Evolutionary conservation across 805 yeast species (phyloP).

Genomic region (Nakazawaea molendinolei): DNA sequence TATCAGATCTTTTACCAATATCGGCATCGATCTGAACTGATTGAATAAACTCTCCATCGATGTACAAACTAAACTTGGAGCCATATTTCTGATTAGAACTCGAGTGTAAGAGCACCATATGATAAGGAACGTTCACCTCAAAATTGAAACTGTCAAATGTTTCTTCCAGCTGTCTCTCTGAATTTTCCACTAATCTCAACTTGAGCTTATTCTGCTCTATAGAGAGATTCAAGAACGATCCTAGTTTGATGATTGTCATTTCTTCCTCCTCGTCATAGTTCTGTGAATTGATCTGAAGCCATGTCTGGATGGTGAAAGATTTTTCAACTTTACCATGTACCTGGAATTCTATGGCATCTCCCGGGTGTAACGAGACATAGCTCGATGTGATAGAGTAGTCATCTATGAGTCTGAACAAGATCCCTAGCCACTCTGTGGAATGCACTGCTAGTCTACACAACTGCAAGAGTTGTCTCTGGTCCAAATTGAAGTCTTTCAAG

Average conservation of each 20-base stretch:
- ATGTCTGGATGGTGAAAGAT: constrained; percentile 29
- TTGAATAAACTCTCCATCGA: constrained; percentile 43
- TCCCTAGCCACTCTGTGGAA: constrained; percentile 5
- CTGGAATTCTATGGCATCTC: neutral
- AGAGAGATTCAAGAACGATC: neutral
- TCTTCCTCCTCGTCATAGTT: neutral
- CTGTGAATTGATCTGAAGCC: constrained; percentile 30
- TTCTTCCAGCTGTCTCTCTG: constrained; percentile 6
- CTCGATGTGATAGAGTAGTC: constrained; percentile 6
- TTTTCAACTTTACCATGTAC: neutral
- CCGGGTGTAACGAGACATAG: constrained; percentile 1
- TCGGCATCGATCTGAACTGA: constrained; percentile 14
- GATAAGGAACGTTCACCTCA: constrained; percentile 19
- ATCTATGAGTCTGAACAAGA: constrained; percentile 2
- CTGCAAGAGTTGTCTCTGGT: constrained; percentile 14
- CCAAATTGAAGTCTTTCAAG: constrained; percentile 56
- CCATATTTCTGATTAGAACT: constrained; percentile 18
- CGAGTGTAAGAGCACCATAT: constrained; percentile 21
- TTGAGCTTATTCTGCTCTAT: constrained; percentile 7
- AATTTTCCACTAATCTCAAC: constrained; percentile 8
- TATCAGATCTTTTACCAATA: constrained; percentile 1
- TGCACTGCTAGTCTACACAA: constrained; percentile 2
- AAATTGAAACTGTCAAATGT: constrained; percentile 22
- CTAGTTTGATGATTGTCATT: constrained; percentile 13
- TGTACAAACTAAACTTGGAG: constrained; percentile 34